Conservation (phyloP, 305 asterid species). For the Stenogyne calaminthoides region DNA sequence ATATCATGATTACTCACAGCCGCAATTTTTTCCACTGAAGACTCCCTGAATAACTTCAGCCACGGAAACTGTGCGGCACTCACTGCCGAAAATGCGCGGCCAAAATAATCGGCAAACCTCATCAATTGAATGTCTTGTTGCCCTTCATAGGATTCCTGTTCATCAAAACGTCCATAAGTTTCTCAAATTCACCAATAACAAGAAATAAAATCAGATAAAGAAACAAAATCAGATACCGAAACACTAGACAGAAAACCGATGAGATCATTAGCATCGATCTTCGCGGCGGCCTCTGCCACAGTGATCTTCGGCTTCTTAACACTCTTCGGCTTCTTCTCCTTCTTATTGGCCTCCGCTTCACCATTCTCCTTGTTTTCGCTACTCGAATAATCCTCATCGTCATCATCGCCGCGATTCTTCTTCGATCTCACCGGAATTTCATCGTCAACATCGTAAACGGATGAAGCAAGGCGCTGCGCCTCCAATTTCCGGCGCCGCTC, state of each 20-base stretch:
- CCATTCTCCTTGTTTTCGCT: constrained; percentile 46
- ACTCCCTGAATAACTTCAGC: constrained; percentile 84
- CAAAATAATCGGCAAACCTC: constrained; percentile 90
- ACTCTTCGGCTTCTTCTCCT: constrained; percentile 57
- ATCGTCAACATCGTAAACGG: constrained; percentile 40
- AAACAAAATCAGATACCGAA: constrained; percentile 43
- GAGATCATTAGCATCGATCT: constrained; percentile 71
- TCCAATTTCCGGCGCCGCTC: constrained; percentile 59
- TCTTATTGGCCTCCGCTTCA: constrained; percentile 49
- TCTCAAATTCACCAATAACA: constrained; percentile 16
- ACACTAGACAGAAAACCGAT: constrained; percentile 57
- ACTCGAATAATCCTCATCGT: constrained; percentile 38
- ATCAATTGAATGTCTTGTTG: constrained; percentile 79
- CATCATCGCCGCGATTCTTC: constrained; percentile 38
- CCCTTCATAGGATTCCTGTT: constrained; percentile 73
- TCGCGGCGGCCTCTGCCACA: constrained; percentile 74
- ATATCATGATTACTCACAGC: constrained; percentile 24
- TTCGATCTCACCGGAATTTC: constrained; percentile 40
- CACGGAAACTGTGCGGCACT: constrained; percentile 79
- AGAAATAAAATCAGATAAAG: constrained; percentile 10
- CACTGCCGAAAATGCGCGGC: constrained; percentile 80
- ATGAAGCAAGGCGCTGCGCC: constrained; percentile 48
- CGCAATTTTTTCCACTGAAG: constrained; percentile 40
- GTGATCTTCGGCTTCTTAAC: constrained; percentile 69
- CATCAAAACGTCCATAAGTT: constrained; percentile 4